phyloP scores from a whole-genome alignment of 352 stramenopile genomes.

The Phytophthora capsici region DNA sequence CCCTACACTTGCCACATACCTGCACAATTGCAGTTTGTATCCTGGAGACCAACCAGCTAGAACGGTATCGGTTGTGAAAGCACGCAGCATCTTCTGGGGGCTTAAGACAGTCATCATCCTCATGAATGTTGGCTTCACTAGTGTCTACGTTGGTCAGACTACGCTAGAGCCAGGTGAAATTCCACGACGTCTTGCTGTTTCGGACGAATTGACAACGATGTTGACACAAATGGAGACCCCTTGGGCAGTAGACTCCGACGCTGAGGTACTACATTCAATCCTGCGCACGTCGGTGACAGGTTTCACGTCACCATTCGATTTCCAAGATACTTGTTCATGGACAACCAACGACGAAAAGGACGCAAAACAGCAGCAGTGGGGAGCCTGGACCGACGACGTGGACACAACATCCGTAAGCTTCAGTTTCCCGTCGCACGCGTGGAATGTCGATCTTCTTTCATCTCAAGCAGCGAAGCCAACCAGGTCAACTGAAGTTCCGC shows the following conservation, averaged over 20 bases:
- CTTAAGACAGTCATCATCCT: conserved; percentile 68
- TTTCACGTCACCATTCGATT: conserved; percentile 31
- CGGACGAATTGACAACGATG: conserved; percentile 7
- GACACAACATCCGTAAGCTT: conserved; percentile 47
- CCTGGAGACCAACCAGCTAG: conserved; percentile 59
- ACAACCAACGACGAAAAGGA: conserved; percentile 1
- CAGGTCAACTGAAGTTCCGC: conserved; percentile 23
- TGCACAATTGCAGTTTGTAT: conserved; percentile 68
- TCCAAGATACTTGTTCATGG: conserved; percentile 29
- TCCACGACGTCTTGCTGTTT: conserved; percentile 15
- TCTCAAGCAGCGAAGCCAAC: conserved; percentile 6
- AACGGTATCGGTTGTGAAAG: conserved; percentile 52
- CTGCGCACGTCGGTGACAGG: conserved; percentile 27
- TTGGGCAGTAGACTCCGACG: conserved; percentile 4
- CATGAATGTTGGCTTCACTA: conserved; percentile 68
- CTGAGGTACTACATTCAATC: conserved; percentile 35
- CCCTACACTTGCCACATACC: conserved; percentile 58
- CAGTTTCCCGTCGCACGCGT: conserved; percentile 41
- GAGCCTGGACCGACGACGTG: conserved; percentile 37
- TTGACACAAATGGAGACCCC: conserved; percentile 17
- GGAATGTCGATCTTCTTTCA: conserved; percentile 33
- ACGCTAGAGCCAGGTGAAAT: background rate
- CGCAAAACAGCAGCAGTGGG: conserved; percentile 26
- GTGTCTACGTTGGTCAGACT: conserved; percentile 59
- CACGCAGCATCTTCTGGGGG: conserved; percentile 58